A percentile compares a stretch with the other conserved stretches of the same genome.
phyloP scores from a whole-genome alignment of 1,139 yeast genomes.

The Kurtzmaniella quercitrusa region DNA sequence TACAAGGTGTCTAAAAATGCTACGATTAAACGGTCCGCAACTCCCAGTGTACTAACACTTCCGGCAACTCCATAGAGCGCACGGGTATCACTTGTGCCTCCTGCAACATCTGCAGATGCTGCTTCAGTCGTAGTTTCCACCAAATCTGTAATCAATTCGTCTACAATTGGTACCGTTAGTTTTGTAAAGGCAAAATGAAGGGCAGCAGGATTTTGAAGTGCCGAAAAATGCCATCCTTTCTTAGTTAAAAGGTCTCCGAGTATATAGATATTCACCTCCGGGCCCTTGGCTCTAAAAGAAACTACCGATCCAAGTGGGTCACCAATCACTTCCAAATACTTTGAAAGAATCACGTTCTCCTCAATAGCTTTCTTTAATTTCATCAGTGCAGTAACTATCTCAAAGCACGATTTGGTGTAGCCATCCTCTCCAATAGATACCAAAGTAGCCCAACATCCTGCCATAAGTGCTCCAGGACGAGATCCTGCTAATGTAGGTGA shows the following conservation, averaged over 20 bases:
- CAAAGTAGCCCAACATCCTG: slow-evolving; percentile 96
- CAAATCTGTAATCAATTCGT: slow-evolving; percentile 57
- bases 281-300: slow-evolving; percentile 53
- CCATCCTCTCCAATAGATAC: slow-evolving; percentile 77
- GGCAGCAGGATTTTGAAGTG: slow-evolving; percentile 87
- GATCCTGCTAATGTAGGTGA: slow-evolving; percentile 97
- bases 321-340: slow-evolving; percentile 58
- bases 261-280: slow-evolving; percentile 55
- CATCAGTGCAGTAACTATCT: slow-evolving; percentile 65
- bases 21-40: slow-evolving; percentile 75
- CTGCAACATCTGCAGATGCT: not conserved
- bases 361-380: slow-evolving; percentile 48
- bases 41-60: slow-evolving; percentile 74
- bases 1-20: slow-evolving; percentile 80
- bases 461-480: slow-evolving; percentile 94
- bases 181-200: slow-evolving; percentile 84
- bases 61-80: slow-evolving; percentile 96
- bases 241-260: slow-evolving; percentile 64
- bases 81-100: slow-evolving; percentile 56
- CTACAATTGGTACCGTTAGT: slow-evolving; percentile 60
- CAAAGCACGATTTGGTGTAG: slow-evolving; percentile 59
- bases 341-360: slow-evolving; percentile 36
- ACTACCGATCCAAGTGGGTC: slow-evolving; percentile 83
- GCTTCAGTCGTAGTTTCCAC: slow-evolving; percentile 18
- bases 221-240: slow-evolving; percentile 86